Evolutionary conservation across 2,329 filamentous ascomycete species (phyloP).

Genomic region (Diaporthe ampelina): DNA sequence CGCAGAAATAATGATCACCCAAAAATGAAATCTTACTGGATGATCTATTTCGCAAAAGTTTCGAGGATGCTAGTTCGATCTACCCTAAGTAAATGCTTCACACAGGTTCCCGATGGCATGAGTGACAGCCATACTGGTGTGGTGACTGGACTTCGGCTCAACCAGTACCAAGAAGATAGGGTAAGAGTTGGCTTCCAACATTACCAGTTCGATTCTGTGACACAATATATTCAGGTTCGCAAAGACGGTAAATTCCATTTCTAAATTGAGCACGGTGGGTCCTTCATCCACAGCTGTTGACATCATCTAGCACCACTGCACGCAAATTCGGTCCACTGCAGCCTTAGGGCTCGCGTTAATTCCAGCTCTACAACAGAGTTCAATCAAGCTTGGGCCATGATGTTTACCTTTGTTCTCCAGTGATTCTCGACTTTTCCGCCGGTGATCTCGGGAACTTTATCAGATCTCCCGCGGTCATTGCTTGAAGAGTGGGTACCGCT

Average conservation of each 20-base stretch:
- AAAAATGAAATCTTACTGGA: too few relatives aligned
- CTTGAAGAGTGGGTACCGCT: conserved; percentile 16
- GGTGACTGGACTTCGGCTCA: too few relatives aligned
- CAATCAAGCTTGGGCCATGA: not conserved
- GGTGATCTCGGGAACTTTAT: not conserved
- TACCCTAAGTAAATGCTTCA: too few relatives aligned
- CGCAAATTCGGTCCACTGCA: not conserved
- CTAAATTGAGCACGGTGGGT: not conserved
- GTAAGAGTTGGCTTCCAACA: too few relatives aligned
- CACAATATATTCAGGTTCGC: not conserved
- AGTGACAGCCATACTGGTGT: too few relatives aligned
- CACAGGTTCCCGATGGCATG: too few relatives aligned
- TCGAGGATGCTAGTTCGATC: too few relatives aligned
- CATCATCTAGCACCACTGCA: not conserved
- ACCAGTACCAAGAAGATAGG: too few relatives aligned
- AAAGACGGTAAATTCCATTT: not conserved
- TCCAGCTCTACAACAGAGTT: not conserved
- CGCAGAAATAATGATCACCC: too few relatives aligned
- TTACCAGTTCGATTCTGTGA: too few relatives aligned
- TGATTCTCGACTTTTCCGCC: not conserved
- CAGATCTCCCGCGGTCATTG: not conserved
- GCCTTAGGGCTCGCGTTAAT: not conserved
- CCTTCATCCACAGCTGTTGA: not conserved
- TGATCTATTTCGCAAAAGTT: too few relatives aligned
- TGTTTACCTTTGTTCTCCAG: not conserved